These are phyloP conservation scores for Citrus maxima DNA, from an alignment of 345 rosid genomes.

Conservation along the genomic window DNA sequence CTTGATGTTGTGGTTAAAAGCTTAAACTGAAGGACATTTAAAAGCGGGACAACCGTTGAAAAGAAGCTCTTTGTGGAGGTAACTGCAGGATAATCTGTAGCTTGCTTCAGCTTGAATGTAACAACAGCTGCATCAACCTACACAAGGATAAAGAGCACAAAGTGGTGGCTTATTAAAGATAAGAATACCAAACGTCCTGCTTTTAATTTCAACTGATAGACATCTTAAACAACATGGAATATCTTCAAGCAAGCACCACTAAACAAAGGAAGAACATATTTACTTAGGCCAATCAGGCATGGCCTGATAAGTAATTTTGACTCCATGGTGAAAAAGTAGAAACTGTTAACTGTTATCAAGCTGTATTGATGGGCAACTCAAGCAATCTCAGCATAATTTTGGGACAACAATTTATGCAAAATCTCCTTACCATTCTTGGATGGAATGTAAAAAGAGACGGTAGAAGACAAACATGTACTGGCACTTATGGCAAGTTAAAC, in stretches of 20 bases:
- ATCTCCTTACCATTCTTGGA: neutral
- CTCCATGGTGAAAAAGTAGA: neutral
- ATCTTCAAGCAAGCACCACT: neutral
- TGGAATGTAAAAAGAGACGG: neutral
- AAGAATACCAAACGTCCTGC: neutral
- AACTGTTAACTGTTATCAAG: neutral
- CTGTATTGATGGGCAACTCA: neutral
- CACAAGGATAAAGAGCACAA: constrained; percentile 11
- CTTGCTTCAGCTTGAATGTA: constrained; percentile 70
- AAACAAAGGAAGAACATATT: neutral
- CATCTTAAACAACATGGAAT: neutral
- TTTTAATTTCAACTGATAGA: neutral
- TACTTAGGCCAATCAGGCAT: neutral
- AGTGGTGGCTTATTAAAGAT: neutral
- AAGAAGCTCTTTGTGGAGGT: constrained; percentile 75
- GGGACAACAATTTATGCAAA: neutral
- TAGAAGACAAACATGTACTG: neutral
- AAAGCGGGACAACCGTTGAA: constrained; percentile 57
- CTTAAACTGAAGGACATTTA: neutral
- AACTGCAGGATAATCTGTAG: constrained; percentile 74
- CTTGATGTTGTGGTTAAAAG: neutral
- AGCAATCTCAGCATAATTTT: neutral
- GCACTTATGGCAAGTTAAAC: neutral
- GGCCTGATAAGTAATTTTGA: neutral
- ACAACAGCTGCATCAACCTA: constrained; percentile 98